Conservation (phyloP, 805 yeast species). For the Hyphopichia homilentoma region DNA sequence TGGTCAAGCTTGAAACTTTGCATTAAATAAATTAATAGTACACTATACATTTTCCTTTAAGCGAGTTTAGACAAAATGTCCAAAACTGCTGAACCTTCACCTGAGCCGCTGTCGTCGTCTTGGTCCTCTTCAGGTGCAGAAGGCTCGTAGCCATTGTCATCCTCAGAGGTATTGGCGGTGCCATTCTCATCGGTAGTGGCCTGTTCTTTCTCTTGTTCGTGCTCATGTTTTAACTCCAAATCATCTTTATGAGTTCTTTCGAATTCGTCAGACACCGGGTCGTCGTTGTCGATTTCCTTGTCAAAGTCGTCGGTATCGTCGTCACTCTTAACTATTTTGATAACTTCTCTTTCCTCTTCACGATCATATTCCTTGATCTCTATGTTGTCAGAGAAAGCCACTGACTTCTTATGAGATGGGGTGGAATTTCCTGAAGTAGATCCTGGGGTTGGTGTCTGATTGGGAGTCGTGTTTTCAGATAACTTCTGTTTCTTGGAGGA, state of each 20-base stretch:
- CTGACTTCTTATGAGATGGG: constrained; percentile 26
- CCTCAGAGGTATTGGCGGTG: too few species aligned
- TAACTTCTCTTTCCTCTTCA: constrained; percentile 27
- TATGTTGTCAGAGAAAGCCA: constrained; percentile 40
- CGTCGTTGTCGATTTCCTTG: constrained; percentile 12
- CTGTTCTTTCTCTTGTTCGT: constrained; percentile 12
- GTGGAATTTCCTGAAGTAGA: constrained; percentile 16
- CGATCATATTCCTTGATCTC: constrained; percentile 39
- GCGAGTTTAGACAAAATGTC: constrained; percentile 31
- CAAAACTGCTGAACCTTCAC: constrained; percentile 19
- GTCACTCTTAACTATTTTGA: constrained; percentile 19
- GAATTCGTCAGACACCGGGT: constrained; percentile 12
- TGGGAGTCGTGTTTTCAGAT: not conserved
- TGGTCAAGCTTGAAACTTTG: too few species aligned
- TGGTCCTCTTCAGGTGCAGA: constrained; percentile 3
- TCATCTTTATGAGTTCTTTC: constrained; percentile 28
- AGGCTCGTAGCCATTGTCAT: constrained; percentile 4
- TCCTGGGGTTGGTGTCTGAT: constrained; percentile 1
- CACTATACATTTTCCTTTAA: too few species aligned
- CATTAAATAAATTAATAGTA: too few species aligned
- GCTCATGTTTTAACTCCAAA: constrained; percentile 26
- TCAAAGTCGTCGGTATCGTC: constrained; percentile 14
- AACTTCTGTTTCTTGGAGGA: constrained; percentile 11
- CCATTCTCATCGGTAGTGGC: constrained; percentile 1
- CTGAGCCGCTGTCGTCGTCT: constrained; percentile 5